A percentile compares a stretch with the other conserved stretches of the same genome.
These are phyloP conservation scores for Pezicula rhizophila DNA, from an alignment of 2,329 filamentous ascomycete genomes.

Conservation along the genomic window DNA sequence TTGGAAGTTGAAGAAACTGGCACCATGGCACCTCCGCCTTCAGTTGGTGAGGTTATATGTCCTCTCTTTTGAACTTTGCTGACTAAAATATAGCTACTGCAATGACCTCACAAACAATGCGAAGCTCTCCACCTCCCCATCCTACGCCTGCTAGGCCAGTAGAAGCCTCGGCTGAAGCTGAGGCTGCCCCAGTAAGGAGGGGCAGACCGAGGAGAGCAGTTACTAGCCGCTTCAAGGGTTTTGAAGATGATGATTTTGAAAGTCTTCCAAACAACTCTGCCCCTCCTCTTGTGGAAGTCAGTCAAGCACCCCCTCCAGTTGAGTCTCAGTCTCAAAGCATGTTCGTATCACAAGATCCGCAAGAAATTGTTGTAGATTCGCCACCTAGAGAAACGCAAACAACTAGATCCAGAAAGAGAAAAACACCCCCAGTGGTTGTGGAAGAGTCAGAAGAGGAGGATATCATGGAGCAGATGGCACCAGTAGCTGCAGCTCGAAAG, in stretches of 20 bases:
- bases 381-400: slow-evolving; percentile 8
- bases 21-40: slow-evolving; percentile 19
- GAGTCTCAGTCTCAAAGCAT: slow-evolving; percentile 33
- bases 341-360: slow-evolving; percentile 49
- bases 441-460: slow-evolving; percentile 35
- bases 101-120: slow-evolving; percentile 7
- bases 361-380: slow-evolving; percentile 12
- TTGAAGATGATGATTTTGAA: slow-evolving; percentile 55
- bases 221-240: slow-evolving; percentile 64
- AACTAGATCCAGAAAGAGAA: slow-evolving; percentile 34
- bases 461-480: slow-evolving; percentile 66
- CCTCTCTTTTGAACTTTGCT: neutral
- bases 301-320: slow-evolving; percentile 6
- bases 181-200: slow-evolving; percentile 12
- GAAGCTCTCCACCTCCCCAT: slow-evolving; percentile 6
- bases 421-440: slow-evolving; percentile 30
- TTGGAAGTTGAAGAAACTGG: slow-evolving; percentile 46
- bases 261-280: slow-evolving; percentile 24
- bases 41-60: slow-evolving; percentile 17
- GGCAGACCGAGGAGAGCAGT: slow-evolving; percentile 35
- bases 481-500: slow-evolving; percentile 72
- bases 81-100: slow-evolving; percentile 6
- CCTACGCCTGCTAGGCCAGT: slow-evolving; percentile 5
- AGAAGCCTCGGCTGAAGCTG: slow-evolving; percentile 15
- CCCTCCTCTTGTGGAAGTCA: slow-evolving; percentile 26